Base-by-base conservation (phyloP, 192 early-diverging fungal species). In the Pilobolus umbonatus region DNA sequence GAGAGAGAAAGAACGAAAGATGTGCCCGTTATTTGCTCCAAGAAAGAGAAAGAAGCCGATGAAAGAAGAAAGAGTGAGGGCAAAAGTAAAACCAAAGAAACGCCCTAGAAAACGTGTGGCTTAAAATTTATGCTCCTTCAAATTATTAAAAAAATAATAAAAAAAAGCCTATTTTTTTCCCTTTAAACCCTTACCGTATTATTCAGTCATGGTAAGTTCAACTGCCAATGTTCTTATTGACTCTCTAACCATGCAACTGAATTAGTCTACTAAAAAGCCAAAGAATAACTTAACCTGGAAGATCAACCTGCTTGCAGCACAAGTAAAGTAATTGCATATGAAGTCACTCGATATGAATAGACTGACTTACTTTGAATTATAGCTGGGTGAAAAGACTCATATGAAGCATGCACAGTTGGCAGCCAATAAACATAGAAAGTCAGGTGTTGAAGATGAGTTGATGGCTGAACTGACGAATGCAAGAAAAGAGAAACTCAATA, bases 211-310 rank as follows among this genome's bases (percentile, higher is more conserved):
- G 49, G 49, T 52, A n/a, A 8, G 49, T 52, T 52, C 1, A 0
- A 12, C 15, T 38, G 1, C 15, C 15, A 12, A 12, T 38, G 9
- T 4, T 38, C 15, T 38, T 38, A 12, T 1, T 1, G 15, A 38
- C 15, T 12, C 15, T 12, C 9, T 12, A 38, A 4, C 2, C 5
- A 10, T n/a, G 1, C n/a, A 3, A 14, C 10, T 50, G 12, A 19
- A 4, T 3, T 44, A 58, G 40, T 43, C 36, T 22, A 21, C 32
- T 34, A 58, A 44, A 31, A 45, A 55, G 21, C 49, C 35, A n/a
- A 72, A 72, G 28, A 64, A 72, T 45, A 72, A 72, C 32, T 40
- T 72, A 17, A 67, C 57, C 19, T 72, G 70, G 70, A 72, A 72
- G 50, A 72, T 72, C 55, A 67, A 66, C n/a, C 52, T 54, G n/a